Evolutionary conservation across 345 rosid genomes (phyloP), one percentile per base, ranked within the genome.

Genomic region (Eucalyptus brandiana): DNA sequence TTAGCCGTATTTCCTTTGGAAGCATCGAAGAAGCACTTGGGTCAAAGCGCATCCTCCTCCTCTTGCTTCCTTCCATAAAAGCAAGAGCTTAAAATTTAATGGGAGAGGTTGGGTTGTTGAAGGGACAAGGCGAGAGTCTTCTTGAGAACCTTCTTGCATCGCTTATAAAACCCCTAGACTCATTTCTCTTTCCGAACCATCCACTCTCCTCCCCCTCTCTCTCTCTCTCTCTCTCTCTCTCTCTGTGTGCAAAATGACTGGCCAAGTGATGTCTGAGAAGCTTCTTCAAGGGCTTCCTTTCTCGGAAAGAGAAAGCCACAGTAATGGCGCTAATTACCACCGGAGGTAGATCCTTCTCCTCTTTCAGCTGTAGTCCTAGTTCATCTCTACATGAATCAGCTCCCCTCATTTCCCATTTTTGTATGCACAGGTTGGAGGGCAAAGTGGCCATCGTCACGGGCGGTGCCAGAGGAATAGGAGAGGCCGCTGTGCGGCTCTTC

Each of bases 261-360:
- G 92, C 87, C 96, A 93, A 89, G 87, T 94, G 65, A 90, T 93
- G 91, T 88, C 96, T 13, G 98, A 96, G 89, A 87, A 91, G 86
- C 88, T 90, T 90, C 94, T 91, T 90, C 96, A 93, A 48, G 89
- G 89, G 65, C 88, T 93, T 88, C 93, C 94, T 88, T 92, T 90
- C 87, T 30, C 87, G 26, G 87, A 92, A 69, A 90, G 87, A 23
- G 91, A 92, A 89, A 95, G 94, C 56, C 92, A 85, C 85, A 87
- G 87, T 83, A 89, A 91, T 90, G 91, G 94, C 60, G 69, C 80
- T 4, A 12, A 86, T 9, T 88, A 91, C 72, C 93, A 88, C 37
- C 94, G 92, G 93, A 95, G 99, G 99, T 96, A 90, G 32, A 44
- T 56, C 45, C 50, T 7, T 23, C 53, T 88, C 9, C 87, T 16